Base-by-base conservation (phyloP, 2,329 filamentous ascomycete genomes). In the Colletotrichum lindemuthianum region DNA sequence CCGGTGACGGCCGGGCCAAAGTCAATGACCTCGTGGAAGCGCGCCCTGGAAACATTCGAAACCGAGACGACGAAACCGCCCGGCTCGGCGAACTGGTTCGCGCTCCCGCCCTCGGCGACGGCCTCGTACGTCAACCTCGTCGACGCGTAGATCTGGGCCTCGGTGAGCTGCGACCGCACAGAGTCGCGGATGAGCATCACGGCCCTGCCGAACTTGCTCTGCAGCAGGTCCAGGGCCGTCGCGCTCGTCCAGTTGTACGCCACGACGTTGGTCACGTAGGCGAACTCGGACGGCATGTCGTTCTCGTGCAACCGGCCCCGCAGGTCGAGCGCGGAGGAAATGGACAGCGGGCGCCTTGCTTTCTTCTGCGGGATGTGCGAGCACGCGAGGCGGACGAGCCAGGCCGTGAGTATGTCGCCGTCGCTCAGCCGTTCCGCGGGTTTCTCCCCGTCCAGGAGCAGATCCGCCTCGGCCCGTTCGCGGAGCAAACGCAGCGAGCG, bases 231-330 rank as follows among this genome's bases (percentile, higher is more conserved):
- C 1, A 32, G 7, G 3, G 59, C 52, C 6, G 39, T 61, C 13
- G 57, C 47, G 6, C 43, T 60, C 2, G 61, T 65, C 61, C 61
- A 65, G 59, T 63, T 65, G 36, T 65, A 63, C 2, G 58, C 63
- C 7, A 65, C 52, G 8, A 65, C 32, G n/a, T 63, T 63, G 2
- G 58, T 49, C 10, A 65, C 47, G 49, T 65, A 58, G 8, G 53
- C 63, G 2, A 51, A 40, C 24, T 58, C 41, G 6, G 40, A 1
- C 2, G 59, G 47, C 47, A 65, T 52, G 12, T 65, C 61, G 11
- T 48, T 59, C 2, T 44, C 36, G 41, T 52, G 51, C 8, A 65
- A 53, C 8, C 59, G 59, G 12, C 59, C 52, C 8, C 59, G 59
- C 32, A 63, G 59, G 24, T 65, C 63, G 7, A 65, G 59, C n/a